Percentiles rank a stretch among this genome's conserved stretches.
These are phyloP conservation scores for Neurospora tetraspora DNA, from an alignment of 495 filamentous ascomycete genomes.

Conservation along the genomic window DNA sequence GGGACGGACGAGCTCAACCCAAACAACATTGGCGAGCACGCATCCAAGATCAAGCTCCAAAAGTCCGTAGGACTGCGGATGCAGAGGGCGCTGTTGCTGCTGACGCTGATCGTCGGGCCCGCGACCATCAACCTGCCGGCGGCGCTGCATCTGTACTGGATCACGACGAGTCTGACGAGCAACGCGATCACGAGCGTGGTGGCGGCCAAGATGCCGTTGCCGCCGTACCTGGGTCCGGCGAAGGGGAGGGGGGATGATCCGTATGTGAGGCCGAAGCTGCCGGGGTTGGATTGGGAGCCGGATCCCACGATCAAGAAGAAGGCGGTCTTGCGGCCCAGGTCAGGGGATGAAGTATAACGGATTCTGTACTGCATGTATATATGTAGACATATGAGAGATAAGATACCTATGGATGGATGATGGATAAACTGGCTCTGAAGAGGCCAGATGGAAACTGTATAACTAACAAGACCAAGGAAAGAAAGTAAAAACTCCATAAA, in stretches of 20 bases:
- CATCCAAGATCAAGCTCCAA: background rate
- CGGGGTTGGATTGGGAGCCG: background rate
- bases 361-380: background rate
- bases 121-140: slow-evolving; percentile 43
- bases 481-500: slow-evolving; percentile 7
- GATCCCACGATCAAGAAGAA: background rate
- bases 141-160: slow-evolving; percentile 66
- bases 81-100: slow-evolving; percentile 23
- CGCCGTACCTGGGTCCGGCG: background rate
- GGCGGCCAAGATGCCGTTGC: background rate
- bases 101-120: slow-evolving; percentile 36
- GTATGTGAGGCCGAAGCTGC: background rate
- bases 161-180: slow-evolving; percentile 28
- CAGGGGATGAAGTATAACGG: background rate
- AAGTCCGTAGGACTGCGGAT: slow-evolving; percentile 11
- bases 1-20: background rate
- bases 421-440: background rate
- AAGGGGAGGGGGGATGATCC: background rate
- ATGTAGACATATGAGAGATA: background rate
- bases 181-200: background rate
- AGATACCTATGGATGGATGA: background rate
- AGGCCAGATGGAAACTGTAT: slow-evolving; percentile 1
- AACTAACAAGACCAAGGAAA: background rate
- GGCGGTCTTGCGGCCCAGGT: background rate
- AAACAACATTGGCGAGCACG: background rate